Evolutionary conservation across 2,329 filamentous ascomycete genomes (phyloP).

Genomic region (Hypomyces rosellus): DNA sequence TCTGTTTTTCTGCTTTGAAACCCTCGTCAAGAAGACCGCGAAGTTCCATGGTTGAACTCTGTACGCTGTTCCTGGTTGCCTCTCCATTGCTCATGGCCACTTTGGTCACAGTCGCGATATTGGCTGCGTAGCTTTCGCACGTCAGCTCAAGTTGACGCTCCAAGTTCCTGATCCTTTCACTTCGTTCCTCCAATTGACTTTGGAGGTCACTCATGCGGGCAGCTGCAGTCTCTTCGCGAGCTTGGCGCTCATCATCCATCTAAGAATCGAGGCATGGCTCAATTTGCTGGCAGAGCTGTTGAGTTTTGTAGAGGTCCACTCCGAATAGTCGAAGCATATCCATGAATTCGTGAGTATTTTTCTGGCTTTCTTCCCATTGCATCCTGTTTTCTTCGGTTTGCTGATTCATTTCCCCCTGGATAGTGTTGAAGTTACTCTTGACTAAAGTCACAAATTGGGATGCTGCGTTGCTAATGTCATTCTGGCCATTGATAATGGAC

Average conservation of each 20-base stretch:
- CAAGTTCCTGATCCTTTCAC: slow-evolving; percentile 16
- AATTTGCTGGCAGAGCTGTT: slow-evolving; percentile 14
- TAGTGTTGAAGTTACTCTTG: not conserved
- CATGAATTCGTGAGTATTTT: not conserved
- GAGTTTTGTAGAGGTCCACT: slow-evolving; percentile 4
- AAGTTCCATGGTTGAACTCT: slow-evolving; percentile 15
- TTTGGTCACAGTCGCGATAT: slow-evolving; percentile 15
- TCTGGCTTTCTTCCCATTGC: not conserved
- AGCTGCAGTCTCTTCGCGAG: slow-evolving; percentile 6
- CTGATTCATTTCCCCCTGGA: slow-evolving; percentile 4
- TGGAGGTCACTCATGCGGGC: slow-evolving; percentile 12
- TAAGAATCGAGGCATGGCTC: slow-evolving; percentile 12
- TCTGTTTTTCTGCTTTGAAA: slow-evolving; percentile 17
- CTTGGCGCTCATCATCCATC: slow-evolving; percentile 5
- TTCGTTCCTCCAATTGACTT: slow-evolving; percentile 16
- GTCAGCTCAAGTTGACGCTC: slow-evolving; percentile 16
- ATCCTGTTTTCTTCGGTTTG: not conserved
- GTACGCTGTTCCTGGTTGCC: slow-evolving; percentile 14
- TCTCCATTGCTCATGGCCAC: slow-evolving; percentile 11
- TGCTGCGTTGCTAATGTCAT: not conserved
- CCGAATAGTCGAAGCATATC: not conserved
- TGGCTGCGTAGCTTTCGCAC: slow-evolving; percentile 14
- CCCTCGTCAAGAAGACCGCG: slow-evolving; percentile 17
- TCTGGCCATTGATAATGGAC: not conserved
- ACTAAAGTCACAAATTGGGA: slow-evolving; percentile 1